phyloP scores from a whole-genome alignment of 164 flowering plant genomes.

The Vitis riparia region DNA sequence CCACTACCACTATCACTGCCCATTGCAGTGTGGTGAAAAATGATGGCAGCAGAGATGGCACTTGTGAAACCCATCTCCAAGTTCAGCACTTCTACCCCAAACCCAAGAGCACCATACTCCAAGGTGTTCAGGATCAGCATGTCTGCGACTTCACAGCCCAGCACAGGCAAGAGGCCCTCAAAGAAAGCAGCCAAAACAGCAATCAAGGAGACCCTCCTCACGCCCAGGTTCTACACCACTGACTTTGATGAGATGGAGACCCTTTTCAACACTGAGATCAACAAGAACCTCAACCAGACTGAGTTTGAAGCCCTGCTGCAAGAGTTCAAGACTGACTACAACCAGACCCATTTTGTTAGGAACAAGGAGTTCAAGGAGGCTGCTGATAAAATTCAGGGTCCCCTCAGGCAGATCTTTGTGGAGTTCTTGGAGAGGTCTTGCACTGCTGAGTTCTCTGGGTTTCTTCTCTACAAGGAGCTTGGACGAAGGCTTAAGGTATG shows the following conservation, averaged over 20 bases:
- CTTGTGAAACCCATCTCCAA: constrained; percentile 75
- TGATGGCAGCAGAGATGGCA: constrained; percentile 77
- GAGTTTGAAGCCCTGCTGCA: constrained; percentile 91
- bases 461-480: constrained; percentile 94
- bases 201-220: constrained; percentile 77
- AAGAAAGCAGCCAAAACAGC: constrained; percentile 49
- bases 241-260: constrained; percentile 98
- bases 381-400: constrained; percentile 86
- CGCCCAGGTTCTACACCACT: constrained; percentile 97
- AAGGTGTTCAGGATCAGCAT: constrained; percentile 38
- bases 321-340: constrained; percentile 96
- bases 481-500: constrained; percentile 95
- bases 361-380: constrained; percentile 97
- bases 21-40: neutral
- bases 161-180: constrained; percentile 22
- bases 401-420: constrained; percentile 84
- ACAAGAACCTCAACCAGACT: constrained; percentile 73
- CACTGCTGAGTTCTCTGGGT: constrained; percentile 98
- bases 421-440: constrained; percentile 98
- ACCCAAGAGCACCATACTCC: constrained; percentile 13
- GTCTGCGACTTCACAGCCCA: constrained; percentile 44
- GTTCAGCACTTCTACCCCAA: constrained; percentile 22
- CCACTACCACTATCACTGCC: neutral
- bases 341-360: constrained; percentile 95
- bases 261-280: constrained; percentile 90